phyloP scores from a whole-genome alignment of 2,329 filamentous ascomycete species.

The Davidsoniella australis region DNA sequence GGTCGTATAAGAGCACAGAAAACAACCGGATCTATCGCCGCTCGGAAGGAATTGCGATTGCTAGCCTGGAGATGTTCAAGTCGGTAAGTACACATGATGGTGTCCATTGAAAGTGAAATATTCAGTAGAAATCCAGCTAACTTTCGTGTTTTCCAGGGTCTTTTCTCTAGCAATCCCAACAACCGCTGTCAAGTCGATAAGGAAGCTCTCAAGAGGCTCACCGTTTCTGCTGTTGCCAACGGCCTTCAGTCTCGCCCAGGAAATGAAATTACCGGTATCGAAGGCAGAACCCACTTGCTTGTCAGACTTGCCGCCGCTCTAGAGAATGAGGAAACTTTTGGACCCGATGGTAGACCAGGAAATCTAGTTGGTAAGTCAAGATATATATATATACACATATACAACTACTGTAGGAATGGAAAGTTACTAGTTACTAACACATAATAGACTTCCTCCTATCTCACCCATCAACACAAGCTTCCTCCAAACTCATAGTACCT shows the following conservation, averaged over 20 bases:
- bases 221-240: constrained; percentile 54
- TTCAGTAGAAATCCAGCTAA: neutral
- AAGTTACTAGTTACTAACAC: constrained; percentile 13
- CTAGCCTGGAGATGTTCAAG: constrained; percentile 82
- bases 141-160: constrained; percentile 30
- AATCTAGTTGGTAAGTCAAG: constrained; percentile 67
- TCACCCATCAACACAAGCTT: constrained; percentile 76
- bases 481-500: constrained; percentile 72
- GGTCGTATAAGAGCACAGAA: constrained; percentile 85
- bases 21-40: constrained; percentile 68
- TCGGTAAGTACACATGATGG: constrained; percentile 24
- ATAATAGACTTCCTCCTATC: constrained; percentile 74
- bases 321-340: constrained; percentile 69
- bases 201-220: constrained; percentile 57
- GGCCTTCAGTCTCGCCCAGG: constrained; percentile 70
- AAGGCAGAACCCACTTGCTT: constrained; percentile 68
- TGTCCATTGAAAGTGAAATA: neutral
- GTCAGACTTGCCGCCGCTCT: constrained; percentile 60
- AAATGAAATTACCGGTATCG: constrained; percentile 70
- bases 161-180: constrained; percentile 66
- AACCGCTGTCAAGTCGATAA: constrained; percentile 87
- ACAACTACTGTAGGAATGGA: neutral
- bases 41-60: constrained; percentile 73
- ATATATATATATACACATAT: too few species aligned
- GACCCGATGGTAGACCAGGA: constrained; percentile 66